These are phyloP conservation scores for Fonsecaea erecta DNA, from an alignment of 2,329 filamentous ascomycete genomes.

Conservation along the genomic window DNA sequence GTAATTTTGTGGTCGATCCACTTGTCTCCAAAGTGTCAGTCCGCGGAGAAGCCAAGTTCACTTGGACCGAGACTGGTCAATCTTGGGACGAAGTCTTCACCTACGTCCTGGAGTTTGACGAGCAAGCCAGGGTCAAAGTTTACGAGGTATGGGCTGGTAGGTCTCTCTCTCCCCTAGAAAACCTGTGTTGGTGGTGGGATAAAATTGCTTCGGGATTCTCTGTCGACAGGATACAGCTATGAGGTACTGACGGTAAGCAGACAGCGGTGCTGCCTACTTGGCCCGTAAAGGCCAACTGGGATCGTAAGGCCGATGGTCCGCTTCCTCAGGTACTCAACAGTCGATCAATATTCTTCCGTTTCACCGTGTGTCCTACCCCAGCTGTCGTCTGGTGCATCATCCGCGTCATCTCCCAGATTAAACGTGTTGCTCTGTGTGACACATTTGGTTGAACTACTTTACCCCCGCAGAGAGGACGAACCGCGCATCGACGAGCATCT, in stretches of 20 bases:
- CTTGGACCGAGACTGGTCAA: conserved; percentile 43
- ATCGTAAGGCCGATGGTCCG: background rate
- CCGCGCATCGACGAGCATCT: conserved; percentile 73
- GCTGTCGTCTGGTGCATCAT: conserved; percentile 7
- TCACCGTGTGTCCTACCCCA: background rate
- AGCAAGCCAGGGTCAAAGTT: conserved; percentile 45
- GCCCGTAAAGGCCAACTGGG: conserved; percentile 39
- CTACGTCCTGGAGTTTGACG: conserved; percentile 46
- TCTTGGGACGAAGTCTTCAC: conserved; percentile 50
- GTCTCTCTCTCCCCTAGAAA: background rate
- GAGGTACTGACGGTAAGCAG: conserved; percentile 27
- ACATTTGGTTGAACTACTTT: conserved; percentile 56
- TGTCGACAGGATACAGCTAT: background rate
- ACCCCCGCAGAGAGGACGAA: conserved; percentile 68
- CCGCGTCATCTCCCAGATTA: conserved; percentile 8
- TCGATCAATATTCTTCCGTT: background rate
- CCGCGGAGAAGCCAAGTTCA: conserved; percentile 44
- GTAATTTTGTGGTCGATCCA: conserved; percentile 47
- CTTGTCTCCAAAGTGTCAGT: conserved; percentile 42
- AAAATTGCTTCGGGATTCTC: background rate
- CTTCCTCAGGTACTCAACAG: background rate
- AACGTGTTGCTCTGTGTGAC: conserved; percentile 33
- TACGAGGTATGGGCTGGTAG: conserved; percentile 49
- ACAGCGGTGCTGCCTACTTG: conserved; percentile 52
- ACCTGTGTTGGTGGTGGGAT: background rate